Evolutionary conservation across 768 basidiomycete genomes (phyloP).

Genomic region (Pluteus cervinus): DNA sequence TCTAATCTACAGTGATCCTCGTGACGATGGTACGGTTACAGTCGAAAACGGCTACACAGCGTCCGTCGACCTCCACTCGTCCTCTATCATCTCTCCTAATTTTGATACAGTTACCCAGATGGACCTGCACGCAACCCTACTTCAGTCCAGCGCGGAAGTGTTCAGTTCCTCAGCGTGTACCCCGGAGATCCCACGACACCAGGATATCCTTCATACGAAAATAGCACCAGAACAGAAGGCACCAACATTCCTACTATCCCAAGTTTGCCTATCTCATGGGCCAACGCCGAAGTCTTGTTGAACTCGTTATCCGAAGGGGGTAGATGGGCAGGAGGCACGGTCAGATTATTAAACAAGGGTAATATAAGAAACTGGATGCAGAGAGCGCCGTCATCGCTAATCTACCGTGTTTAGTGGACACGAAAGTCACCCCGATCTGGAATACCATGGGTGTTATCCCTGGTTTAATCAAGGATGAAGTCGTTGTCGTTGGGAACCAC

Average conservation of each 20-base stretch:
- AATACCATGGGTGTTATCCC: constrained; percentile 83
- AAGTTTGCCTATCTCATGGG: constrained; percentile 84
- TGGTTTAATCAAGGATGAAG: constrained; percentile 77
- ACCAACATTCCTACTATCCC: constrained; percentile 70
- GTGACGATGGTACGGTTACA: constrained; percentile 79
- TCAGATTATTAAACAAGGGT: constrained; percentile 52
- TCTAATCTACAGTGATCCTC: constrained; percentile 81
- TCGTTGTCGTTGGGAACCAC: constrained; percentile 84
- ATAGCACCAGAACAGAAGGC: constrained; percentile 57
- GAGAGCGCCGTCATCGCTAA: constrained; percentile 14
- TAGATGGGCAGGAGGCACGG: no score
- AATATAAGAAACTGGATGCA: constrained; percentile 20
- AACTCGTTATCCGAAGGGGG: no score
- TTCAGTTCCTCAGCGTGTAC: constrained; percentile 61
- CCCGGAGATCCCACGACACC: constrained; percentile 85
- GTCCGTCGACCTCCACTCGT: no score
- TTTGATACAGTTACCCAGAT: constrained; percentile 74
- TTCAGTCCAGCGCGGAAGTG: constrained; percentile 82
- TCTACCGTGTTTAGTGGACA: constrained; percentile 47
- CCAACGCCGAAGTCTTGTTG: constrained; percentile 80
- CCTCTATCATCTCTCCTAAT: no score
- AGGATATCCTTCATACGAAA: constrained; percentile 79
- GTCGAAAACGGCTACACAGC: constrained; percentile 68
- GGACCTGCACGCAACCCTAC: constrained; percentile 87
- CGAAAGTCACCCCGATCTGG: constrained; percentile 84